A percentile compares a stretch with the other conserved stretches of the same genome.
These are phyloP conservation scores for Pseudocercospora fijiensis DNA, from an alignment of 2,329 filamentous ascomycete genomes.

Conservation along the genomic window DNA sequence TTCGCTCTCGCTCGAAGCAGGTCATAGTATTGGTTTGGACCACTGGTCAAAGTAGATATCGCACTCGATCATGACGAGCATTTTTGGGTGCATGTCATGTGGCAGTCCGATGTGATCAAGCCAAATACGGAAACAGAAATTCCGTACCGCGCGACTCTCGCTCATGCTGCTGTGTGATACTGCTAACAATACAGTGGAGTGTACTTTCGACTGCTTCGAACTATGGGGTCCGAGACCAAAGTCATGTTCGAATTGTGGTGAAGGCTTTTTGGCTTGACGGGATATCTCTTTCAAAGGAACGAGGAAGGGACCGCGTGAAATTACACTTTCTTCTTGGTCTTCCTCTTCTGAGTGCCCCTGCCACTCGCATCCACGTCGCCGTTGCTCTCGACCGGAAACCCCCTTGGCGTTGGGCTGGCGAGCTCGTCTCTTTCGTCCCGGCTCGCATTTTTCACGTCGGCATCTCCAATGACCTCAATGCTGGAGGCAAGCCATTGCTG, in stretches of 20 bases:
- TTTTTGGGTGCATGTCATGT: not conserved
- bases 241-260: not conserved
- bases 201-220: not conserved
- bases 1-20: not conserved
- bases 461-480: conserved; percentile 63
- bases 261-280: not conserved
- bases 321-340: conserved; percentile 27
- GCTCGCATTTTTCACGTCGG: conserved; percentile 58
- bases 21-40: not conserved
- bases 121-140: not conserved
- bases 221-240: not conserved
- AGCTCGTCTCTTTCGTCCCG: conserved; percentile 40
- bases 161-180: not conserved
- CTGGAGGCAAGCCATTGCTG: conserved; percentile 73
- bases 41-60: not conserved
- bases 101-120: not conserved
- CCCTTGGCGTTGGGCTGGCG: conserved; percentile 26
- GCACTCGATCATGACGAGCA: not conserved
- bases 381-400: conserved; percentile 12
- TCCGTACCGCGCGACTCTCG: not conserved
- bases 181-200: not conserved
- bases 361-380: conserved; percentile 22
- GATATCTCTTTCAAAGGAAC: not conserved
- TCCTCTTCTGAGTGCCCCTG: conserved; percentile 33
- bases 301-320: not conserved